phyloP scores from a whole-genome alignment of 148 eudicot species.

The Chenopodium berlandieri region DNA sequence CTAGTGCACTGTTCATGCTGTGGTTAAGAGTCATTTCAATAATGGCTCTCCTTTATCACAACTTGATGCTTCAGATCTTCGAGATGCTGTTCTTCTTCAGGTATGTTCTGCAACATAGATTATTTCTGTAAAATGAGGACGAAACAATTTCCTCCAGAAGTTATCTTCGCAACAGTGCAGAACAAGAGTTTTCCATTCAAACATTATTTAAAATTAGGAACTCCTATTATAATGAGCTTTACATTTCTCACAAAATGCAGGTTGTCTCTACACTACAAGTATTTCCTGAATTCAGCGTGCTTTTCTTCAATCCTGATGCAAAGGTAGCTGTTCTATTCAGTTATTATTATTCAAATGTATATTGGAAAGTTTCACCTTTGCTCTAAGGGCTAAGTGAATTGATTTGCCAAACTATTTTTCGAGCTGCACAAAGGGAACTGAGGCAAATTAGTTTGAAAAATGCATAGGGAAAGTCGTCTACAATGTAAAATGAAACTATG shows the following conservation, averaged over 20 bases:
- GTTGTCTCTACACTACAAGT: slow-evolving; percentile 70
- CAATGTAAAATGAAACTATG: not conserved
- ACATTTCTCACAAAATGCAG: slow-evolving; percentile 37
- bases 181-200: not conserved
- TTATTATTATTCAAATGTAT: not conserved
- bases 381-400: not conserved
- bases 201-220: not conserved
- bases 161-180: not conserved
- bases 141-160: not conserved
- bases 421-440: not conserved
- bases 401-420: not conserved
- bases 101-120: slow-evolving; percentile 28
- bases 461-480: not conserved
- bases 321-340: slow-evolving; percentile 34
- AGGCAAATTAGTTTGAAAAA: not conserved
- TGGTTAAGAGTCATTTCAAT: slow-evolving; percentile 36
- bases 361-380: not conserved
- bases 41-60: slow-evolving; percentile 24
- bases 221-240: not conserved
- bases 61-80: slow-evolving; percentile 39
- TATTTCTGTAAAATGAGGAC: not conserved
- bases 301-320: slow-evolving; percentile 59
- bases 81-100: slow-evolving; percentile 76
- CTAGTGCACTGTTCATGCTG: slow-evolving; percentile 67
- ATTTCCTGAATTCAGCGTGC: slow-evolving; percentile 61